phyloP scores from a whole-genome alignment of 1,139 yeast species.

The Protomyces gravidus region DNA sequence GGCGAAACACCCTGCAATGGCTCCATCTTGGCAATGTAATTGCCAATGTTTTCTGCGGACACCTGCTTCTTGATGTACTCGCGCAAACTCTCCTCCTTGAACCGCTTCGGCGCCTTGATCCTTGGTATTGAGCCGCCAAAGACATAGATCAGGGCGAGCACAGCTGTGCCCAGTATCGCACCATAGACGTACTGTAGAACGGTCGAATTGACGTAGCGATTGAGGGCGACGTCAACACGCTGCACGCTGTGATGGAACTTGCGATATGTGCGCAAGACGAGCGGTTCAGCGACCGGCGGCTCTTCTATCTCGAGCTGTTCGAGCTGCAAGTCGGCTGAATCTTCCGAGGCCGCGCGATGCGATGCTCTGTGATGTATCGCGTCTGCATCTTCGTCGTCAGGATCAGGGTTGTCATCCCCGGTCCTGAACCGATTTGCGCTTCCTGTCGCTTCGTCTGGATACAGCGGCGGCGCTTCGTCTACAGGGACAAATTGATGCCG shows the following conservation, averaged over 20 bases:
- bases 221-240: constrained; percentile 12
- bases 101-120: constrained; percentile 7
- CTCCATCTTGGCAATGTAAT: constrained; percentile 3
- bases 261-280: constrained; percentile 4
- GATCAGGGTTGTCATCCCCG: not conserved
- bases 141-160: constrained; percentile 10
- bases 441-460: not conserved
- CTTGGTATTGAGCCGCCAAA: constrained; percentile 24
- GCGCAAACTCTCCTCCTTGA: constrained; percentile 14
- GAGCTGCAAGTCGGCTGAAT: constrained; percentile 1
- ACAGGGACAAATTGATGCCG: constrained; percentile 23
- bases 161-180: constrained; percentile 10
- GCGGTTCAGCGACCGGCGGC: constrained; percentile 13
- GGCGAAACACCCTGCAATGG: not conserved
- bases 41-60: not conserved
- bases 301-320: constrained; percentile 18
- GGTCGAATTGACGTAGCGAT: constrained; percentile 15
- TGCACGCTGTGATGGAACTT: constrained; percentile 4
- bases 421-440: constrained; percentile 3
- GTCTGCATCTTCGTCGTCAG: constrained; percentile 4
- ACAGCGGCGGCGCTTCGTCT: constrained; percentile 18
- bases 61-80: constrained; percentile 14
- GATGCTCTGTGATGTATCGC: constrained; percentile 10
- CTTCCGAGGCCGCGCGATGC: constrained; percentile 19
- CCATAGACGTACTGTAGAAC: constrained; percentile 23